Evolutionary conservation across 2,329 filamentous ascomycete species (phyloP).

Genomic region (Cladophialophora chaetospira): DNA sequence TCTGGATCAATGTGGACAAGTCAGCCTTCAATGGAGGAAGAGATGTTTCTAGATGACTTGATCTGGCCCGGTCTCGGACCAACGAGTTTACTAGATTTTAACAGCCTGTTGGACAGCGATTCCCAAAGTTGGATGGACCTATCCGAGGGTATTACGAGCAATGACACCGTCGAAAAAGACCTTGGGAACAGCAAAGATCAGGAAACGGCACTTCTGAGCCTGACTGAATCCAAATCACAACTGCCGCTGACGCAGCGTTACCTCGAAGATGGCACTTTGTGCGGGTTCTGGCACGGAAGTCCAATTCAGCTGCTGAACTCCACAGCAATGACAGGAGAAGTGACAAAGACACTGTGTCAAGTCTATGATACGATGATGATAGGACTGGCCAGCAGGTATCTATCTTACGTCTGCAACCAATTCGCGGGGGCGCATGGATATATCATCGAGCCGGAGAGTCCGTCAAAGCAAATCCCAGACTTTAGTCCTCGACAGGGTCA

Average conservation of each 20-base stretch:
- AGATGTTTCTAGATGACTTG: slow-evolving; percentile 1
- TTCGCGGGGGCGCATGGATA: slow-evolving; percentile 9
- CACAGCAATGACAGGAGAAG: background rate
- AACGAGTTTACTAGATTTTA: slow-evolving; percentile 2
- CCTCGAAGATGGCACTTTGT: background rate
- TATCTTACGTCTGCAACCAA: slow-evolving; percentile 6
- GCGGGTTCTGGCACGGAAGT: slow-evolving; percentile 9
- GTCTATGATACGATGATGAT: slow-evolving; percentile 10
- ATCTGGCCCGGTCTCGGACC: slow-evolving; percentile 9
- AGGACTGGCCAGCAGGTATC: slow-evolving; percentile 3
- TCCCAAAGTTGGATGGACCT: slow-evolving; percentile 6
- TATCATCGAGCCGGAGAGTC: slow-evolving; percentile 5
- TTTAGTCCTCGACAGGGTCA: background rate
- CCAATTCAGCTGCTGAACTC: slow-evolving; percentile 6
- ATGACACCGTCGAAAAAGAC: background rate
- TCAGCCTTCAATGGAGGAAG: background rate
- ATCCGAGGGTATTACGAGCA: background rate
- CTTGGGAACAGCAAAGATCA: background rate
- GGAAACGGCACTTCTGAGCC: background rate
- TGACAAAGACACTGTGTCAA: background rate
- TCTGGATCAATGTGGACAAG: background rate
- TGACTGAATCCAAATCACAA: background rate
- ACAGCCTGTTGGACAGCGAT: background rate
- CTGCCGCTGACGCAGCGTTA: background rate
- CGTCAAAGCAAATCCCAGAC: background rate